These are phyloP conservation scores for Avena sativa DNA, from an alignment of 176 grass and related monocot species.

Conservation along the genomic window DNA sequence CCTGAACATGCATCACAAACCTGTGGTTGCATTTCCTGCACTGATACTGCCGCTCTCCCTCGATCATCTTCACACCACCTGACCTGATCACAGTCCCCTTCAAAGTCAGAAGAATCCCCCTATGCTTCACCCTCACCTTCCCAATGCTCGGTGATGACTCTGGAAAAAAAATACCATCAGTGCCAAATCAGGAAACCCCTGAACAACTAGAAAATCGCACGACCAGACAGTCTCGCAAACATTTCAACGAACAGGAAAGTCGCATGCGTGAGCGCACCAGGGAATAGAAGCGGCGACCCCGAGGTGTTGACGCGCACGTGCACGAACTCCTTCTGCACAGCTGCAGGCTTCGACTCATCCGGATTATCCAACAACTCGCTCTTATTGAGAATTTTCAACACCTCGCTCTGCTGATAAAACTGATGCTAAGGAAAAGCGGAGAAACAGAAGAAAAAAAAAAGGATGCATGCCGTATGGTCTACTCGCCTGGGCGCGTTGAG, in stretches of 20 bases:
- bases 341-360: neutral
- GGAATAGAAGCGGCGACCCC: conserved; percentile 71
- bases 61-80: conserved; percentile 88
- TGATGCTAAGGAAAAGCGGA: neutral
- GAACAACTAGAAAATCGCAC: neutral
- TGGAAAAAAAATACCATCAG: conserved; percentile 31
- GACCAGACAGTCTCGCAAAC: neutral
- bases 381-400: conserved; percentile 21
- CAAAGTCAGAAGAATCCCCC: conserved; percentile 66
- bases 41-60: conserved; percentile 66
- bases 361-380: conserved; percentile 5
- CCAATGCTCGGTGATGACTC: conserved; percentile 82
- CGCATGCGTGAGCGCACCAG: conserved; percentile 40
- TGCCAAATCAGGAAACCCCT: conserved; percentile 11
- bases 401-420: conserved; percentile 35
- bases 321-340: conserved; percentile 46
- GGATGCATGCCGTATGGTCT: neutral
- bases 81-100: conserved; percentile 89
- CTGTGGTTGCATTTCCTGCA: conserved; percentile 84
- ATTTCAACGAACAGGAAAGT: conserved; percentile 31
- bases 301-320: conserved; percentile 74
- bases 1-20: conserved; percentile 44
- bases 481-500: conserved; percentile 55
- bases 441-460: neutral
- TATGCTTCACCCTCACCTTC: conserved; percentile 85